A percentile compares a stretch with the other conserved stretches of the same genome.
These are phyloP conservation scores for Phyllosticta paracitricarpa DNA, from an alignment of 2,329 filamentous ascomycete genomes.

Conservation along the genomic window DNA sequence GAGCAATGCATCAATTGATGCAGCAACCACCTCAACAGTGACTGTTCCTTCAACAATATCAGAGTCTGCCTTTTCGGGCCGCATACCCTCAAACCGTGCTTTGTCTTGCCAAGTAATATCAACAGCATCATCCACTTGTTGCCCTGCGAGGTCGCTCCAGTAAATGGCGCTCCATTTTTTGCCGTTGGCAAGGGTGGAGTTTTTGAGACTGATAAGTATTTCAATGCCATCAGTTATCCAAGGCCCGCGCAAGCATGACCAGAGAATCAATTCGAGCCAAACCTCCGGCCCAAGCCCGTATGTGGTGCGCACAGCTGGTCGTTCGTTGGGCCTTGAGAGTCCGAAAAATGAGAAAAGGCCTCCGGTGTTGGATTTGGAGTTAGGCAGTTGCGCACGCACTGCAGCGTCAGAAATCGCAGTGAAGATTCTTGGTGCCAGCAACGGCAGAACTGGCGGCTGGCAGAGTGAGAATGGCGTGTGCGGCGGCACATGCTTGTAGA, in stretches of 20 bases:
- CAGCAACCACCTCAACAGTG: conserved; percentile 48
- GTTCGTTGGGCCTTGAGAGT: conserved; percentile 34
- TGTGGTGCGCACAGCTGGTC: conserved; percentile 30
- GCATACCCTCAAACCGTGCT: not conserved
- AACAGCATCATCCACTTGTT: not conserved
- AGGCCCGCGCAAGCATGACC: conserved; percentile 40
- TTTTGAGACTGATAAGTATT: conserved; percentile 26
- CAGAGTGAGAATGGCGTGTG: conserved; percentile 29
- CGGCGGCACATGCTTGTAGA: conserved; percentile 31
- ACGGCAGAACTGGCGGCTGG: conserved; percentile 38
- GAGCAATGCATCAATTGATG: conserved; percentile 44
- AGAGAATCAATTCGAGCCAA: conserved; percentile 43
- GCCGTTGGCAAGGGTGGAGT: conserved; percentile 6
- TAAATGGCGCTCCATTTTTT: conserved; percentile 26
- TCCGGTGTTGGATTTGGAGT: conserved; percentile 22
- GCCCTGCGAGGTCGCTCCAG: conserved; percentile 26
- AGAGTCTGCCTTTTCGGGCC: not conserved
- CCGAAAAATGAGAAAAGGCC: conserved; percentile 28
- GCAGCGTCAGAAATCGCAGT: conserved; percentile 41
- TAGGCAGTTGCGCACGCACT: conserved; percentile 31
- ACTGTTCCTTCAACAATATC: conserved; percentile 35
- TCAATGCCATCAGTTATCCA: conserved; percentile 35
- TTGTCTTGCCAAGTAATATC: not conserved
- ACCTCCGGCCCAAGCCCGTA: conserved; percentile 34
- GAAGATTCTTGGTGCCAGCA: conserved; percentile 39